Evolutionary conservation across 208 protist species (phyloP).

Genomic region (Acanthamoeba triangularis): DNA sequence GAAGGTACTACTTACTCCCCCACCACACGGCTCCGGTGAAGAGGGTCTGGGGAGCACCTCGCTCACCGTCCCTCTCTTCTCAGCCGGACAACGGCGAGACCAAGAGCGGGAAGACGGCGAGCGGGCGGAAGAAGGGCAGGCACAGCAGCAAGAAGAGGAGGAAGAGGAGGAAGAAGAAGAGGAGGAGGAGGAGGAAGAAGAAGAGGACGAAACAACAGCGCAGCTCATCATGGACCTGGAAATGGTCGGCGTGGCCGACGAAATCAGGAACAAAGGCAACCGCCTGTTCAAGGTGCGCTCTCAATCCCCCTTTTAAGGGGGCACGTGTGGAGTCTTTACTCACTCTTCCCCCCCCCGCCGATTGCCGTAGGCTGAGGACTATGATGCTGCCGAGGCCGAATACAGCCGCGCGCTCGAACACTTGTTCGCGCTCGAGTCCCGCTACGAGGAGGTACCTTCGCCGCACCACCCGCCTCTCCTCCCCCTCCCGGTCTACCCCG

Average conservation of each 20-base stretch:
- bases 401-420: not conserved
- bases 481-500: too few relatives aligned
- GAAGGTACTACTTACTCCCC: too few relatives aligned
- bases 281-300: not conserved
- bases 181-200: not conserved
- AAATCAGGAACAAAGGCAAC: slow-evolving; percentile 3
- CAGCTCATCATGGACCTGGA: slow-evolving; percentile 10
- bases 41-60: too few relatives aligned
- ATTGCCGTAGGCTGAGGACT: not conserved
- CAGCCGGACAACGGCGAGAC: not conserved
- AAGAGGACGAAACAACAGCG: not conserved
- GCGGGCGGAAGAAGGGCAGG: not conserved
- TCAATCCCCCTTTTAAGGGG: not conserved
- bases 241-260: not conserved
- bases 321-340: too few relatives aligned
- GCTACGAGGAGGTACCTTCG: not conserved
- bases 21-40: too few relatives aligned
- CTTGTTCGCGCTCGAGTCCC: not conserved
- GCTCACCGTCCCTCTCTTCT: too few relatives aligned
- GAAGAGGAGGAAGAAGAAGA: not conserved
- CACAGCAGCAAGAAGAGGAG: not conserved
- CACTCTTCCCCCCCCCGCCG: too few relatives aligned
- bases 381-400: not conserved
- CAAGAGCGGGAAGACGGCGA: not conserved
- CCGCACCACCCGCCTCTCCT: too few relatives aligned